Percentiles rank a stretch among this genome's conserved stretches.
These are phyloP conservation scores for Aspergillus kassunensis DNA, from an alignment of 495 filamentous ascomycete species.

Conservation along the genomic window DNA sequence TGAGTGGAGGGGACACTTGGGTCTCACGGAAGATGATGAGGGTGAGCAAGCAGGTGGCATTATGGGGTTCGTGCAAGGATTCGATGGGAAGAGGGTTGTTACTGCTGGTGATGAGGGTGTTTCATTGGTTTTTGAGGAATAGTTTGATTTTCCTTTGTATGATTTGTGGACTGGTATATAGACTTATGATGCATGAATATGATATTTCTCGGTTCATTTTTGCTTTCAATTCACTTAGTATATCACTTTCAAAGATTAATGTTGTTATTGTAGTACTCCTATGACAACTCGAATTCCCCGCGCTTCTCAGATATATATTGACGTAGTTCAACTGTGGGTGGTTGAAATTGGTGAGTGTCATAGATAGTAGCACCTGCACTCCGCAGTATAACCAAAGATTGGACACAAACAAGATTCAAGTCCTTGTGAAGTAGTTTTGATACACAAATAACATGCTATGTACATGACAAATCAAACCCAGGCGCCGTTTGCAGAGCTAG, in stretches of 20 bases:
- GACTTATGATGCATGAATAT: neutral
- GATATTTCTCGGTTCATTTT: too few relatives aligned
- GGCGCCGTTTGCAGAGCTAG: constrained; percentile 26
- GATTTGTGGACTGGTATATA: constrained; percentile 4
- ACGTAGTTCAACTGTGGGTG: too few relatives aligned
- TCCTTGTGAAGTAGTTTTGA: constrained; percentile 15
- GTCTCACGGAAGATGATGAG: constrained; percentile 66
- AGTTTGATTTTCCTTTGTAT: neutral
- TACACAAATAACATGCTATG: constrained; percentile 39
- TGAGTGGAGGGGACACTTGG: constrained; percentile 81
- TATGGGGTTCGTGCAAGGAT: constrained; percentile 80
- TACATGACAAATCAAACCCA: constrained; percentile 43
- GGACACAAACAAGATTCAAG: neutral
- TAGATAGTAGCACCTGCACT: too few relatives aligned
- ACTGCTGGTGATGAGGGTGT: constrained; percentile 88
- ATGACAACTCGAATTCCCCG: too few relatives aligned
- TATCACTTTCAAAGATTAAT: too few relatives aligned
- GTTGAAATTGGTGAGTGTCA: too few relatives aligned
- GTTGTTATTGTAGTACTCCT: too few relatives aligned
- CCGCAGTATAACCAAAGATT: neutral
- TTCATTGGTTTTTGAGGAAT: constrained; percentile 60
- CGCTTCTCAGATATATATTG: too few relatives aligned
- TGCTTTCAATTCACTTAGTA: too few relatives aligned
- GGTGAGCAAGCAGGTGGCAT: constrained; percentile 67
- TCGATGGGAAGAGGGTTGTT: constrained; percentile 61